These are phyloP conservation scores for Fusarium setosum DNA, from an alignment of 2,329 filamentous ascomycete genomes.

Conservation along the genomic window DNA sequence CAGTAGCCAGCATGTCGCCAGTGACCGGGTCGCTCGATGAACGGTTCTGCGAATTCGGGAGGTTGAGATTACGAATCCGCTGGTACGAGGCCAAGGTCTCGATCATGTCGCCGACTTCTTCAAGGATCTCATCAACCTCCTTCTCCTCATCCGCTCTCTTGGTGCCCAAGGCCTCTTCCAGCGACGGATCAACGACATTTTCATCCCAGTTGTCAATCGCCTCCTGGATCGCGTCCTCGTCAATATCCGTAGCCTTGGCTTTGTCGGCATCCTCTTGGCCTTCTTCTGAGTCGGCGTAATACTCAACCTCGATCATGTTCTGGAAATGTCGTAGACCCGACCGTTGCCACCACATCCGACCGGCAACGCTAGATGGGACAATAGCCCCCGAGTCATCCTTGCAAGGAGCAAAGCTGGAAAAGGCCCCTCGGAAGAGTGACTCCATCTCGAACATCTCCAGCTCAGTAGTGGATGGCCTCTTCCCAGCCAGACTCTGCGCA, in stretches of 20 bases:
- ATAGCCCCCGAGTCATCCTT: slow-evolving; percentile 79
- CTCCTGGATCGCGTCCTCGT: slow-evolving; percentile 64
- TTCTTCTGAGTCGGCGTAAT: slow-evolving; percentile 54
- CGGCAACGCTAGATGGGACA: slow-evolving; percentile 74
- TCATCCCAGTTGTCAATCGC: slow-evolving; percentile 70
- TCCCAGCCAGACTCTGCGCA: slow-evolving; percentile 73
- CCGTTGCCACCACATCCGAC: slow-evolving; percentile 82
- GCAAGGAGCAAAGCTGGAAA: slow-evolving; percentile 82
- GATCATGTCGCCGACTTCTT: slow-evolving; percentile 80
- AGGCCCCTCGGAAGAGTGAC: slow-evolving; percentile 79
- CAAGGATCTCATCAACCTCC: slow-evolving; percentile 75
- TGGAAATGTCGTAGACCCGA: slow-evolving; percentile 74
- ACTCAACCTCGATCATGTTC: slow-evolving; percentile 68
- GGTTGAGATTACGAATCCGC: slow-evolving; percentile 78
- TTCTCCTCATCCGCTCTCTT: slow-evolving; percentile 72
- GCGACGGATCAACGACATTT: slow-evolving; percentile 65
- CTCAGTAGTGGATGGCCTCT: slow-evolving; percentile 66
- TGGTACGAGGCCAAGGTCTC: slow-evolving; percentile 83
- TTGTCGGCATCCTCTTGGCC: slow-evolving; percentile 49
- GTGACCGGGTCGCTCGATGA: slow-evolving; percentile 71
- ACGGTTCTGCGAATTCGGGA: slow-evolving; percentile 72
- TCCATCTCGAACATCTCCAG: slow-evolving; percentile 76
- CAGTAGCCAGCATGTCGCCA: slow-evolving; percentile 75
- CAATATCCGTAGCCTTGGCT: slow-evolving; percentile 53
- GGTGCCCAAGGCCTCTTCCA: slow-evolving; percentile 63